These are phyloP conservation scores for Pulveroboletus sp. DNA, from an alignment of 768 basidiomycete genomes.

Conservation along the genomic window DNA sequence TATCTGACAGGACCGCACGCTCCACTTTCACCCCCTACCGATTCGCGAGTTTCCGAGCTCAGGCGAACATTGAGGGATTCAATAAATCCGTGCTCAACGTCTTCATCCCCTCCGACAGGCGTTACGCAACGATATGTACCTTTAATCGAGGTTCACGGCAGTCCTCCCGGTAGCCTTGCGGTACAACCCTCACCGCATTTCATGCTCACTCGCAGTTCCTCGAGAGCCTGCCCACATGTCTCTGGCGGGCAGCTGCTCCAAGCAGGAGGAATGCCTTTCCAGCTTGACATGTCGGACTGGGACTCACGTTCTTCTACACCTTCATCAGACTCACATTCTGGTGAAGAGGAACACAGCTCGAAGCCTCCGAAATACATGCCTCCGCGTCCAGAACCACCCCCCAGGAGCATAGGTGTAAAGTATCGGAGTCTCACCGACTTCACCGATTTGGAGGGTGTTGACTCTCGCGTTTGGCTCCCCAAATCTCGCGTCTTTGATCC, in stretches of 20 bases:
- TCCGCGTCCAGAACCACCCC: slow-evolving; percentile 4
- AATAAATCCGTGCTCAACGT: slow-evolving; percentile 1
- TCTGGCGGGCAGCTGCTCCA: not conserved
- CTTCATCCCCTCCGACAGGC: slow-evolving; percentile 25
- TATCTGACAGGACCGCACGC: not conserved
- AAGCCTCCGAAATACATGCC: slow-evolving; percentile 3
- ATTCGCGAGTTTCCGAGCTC: slow-evolving; percentile 8
- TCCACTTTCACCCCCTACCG: not conserved
- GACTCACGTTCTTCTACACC: not conserved
- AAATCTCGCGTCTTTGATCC: slow-evolving; percentile 23
- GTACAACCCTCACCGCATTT: slow-evolving; percentile 13
- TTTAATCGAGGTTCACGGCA: slow-evolving; percentile 15
- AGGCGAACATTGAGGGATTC: slow-evolving; percentile 8
- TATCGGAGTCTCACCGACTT: slow-evolving; percentile 21
- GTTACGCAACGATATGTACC: slow-evolving; percentile 19
- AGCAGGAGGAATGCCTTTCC: not conserved
- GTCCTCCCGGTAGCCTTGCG: slow-evolving; percentile 4
- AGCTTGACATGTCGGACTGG: slow-evolving; percentile 8
- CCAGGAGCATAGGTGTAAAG: slow-evolving; percentile 14
- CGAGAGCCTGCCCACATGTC: slow-evolving; percentile 12
- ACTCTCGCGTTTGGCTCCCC: slow-evolving; percentile 28
- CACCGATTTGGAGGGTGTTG: slow-evolving; percentile 6
- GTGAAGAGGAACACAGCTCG: slow-evolving; percentile 11
- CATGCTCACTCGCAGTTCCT: slow-evolving; percentile 16
- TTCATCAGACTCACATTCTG: slow-evolving; percentile 1